Percentiles rank a stretch among this genome's conserved stretches.
These are phyloP conservation scores for Russula sp. DNA, from an alignment of 768 basidiomycete genomes.

Conservation along the genomic window DNA sequence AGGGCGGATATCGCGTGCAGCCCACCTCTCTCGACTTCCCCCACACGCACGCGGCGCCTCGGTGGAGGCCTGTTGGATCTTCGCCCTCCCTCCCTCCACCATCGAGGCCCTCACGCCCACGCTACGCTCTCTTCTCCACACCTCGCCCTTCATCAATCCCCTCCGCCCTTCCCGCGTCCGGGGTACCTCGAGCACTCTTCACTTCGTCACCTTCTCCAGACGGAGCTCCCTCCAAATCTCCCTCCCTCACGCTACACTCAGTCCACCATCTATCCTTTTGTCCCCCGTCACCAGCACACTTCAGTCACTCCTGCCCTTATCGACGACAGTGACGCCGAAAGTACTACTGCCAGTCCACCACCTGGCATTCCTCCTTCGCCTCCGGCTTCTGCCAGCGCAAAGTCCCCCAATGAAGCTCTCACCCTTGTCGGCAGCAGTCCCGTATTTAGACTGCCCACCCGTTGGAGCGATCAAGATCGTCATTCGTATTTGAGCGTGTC, in stretches of 20 bases:
- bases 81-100: conserved; percentile 16
- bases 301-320: conserved; percentile 26
- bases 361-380: conserved; percentile 20
- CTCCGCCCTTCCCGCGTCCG: conserved; percentile 54
- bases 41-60: conserved; percentile 43
- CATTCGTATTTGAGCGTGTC: conserved; percentile 55
- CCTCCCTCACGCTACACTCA: conserved; percentile 27
- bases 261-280: conserved; percentile 11
- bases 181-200: conserved; percentile 74
- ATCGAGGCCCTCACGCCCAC: conserved; percentile 28
- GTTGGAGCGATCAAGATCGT: conserved; percentile 72
- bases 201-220: conserved; percentile 61
- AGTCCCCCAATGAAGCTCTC: conserved; percentile 17
- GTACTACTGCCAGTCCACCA: conserved; percentile 24
- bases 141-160: conserved; percentile 30
- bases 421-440: conserved; percentile 25
- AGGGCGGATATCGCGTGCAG: conserved; percentile 40
- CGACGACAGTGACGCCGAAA: conserved; percentile 26
- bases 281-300: conserved; percentile 39
- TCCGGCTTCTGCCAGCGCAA: conserved; percentile 11
- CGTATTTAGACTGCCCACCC: conserved; percentile 58
- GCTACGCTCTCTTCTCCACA: conserved; percentile 26
- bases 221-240: conserved; percentile 40
- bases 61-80: conserved; percentile 32
- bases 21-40: conserved; percentile 38